Evolutionary conservation across 345 rosid species (phyloP), one percentile per base, ranked within the genome.

Genomic region (Citropsis articulata): DNA sequence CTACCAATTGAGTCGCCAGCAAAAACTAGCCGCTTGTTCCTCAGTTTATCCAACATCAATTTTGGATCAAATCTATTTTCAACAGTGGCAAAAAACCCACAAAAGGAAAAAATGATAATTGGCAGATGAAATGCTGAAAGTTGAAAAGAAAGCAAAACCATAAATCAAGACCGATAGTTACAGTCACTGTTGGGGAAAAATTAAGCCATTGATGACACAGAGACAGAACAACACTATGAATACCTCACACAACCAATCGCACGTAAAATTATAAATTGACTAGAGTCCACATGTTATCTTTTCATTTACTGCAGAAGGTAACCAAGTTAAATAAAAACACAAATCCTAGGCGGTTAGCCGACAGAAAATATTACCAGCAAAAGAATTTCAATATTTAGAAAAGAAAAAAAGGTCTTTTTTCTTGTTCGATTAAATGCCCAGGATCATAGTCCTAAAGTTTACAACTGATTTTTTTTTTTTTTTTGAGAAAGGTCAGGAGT

Each of bases 1-100:
- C 99, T 92, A 59, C 99, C 99, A 22, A 95, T 90, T 0, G 99
- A 95, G 77, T 95, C 99, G 7, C 99, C 99, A 2, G 85, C 97
- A 71, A 95, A 95, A 14, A 92, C 99, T 14, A 95, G 74, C 80
- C 98, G 80, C 82, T 88, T 92, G 97, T 92, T 82, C 77, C 90
- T 78, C 69, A 93, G 87, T 22, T 87, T 91, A 88, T 95, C 97
- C 87, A 95, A 81, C 97, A 95, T 87, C 83, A 86, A n/a, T 82
- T 84, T 89, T 6, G 90, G 95, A 85, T 92, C 86, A 79, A 95
- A 93, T 80, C 98, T 95, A 87, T 78, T 77, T 21, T 63, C 42
- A 84, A 53, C 28, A 33, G 21, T 25, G 33, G 67, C 24, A 61
- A 30, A 55, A 30, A 74, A 30, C 22, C 31, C 63, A 60, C 16